Base-by-base conservation (phyloP, 768 basidiomycete genomes). In the Amanita polypyramis region DNA sequence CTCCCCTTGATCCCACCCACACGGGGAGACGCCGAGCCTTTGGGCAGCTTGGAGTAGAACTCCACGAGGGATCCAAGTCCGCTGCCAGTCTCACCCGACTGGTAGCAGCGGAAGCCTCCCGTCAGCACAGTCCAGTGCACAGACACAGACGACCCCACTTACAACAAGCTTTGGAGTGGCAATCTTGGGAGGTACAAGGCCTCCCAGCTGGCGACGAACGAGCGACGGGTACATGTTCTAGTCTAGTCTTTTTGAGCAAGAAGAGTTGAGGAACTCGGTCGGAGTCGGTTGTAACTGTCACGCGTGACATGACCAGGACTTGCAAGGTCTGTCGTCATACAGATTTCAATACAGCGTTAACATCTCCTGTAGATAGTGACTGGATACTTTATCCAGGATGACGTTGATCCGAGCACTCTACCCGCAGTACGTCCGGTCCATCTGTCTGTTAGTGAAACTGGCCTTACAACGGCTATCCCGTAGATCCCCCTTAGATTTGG, bases 1-100 rank as follows among this genome's bases (percentile, higher is more conserved):
- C 82, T 73, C n/a, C 66, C 86, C 65, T 87, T 86, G 59, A 95
- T 70, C 17, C 91, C 88, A 47, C 67, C 67, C 45, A 74, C 69
- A 15, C 79, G 69, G 33, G 73, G 61, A 14, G 87, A 72, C 30
- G 80, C 77, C 34, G 79, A 70, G 39, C 94, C 94, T 65, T 97
- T 97, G 55, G 93, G 95, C 43, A 98, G 79, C 67, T 91, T 94
- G 51, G 88, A 92, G 74, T 98, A 98, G 69, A 96, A 97, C 56
- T 90, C 81, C 54, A 96, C 91, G 61, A 97, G 84, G 27, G 82
- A 81, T 50, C 76, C 72, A 45, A 95, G 85, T 53, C 87, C 80
- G 37, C 79, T 79, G 37, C 90, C 89, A 46, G 85, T 79, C 47
- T 83, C 86, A 45, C 87, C 79, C 47, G 87, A 81, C 91, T 93